A percentile compares a stretch with the other conserved stretches of the same genome.
phyloP scores from a whole-genome alignment of 306 rosid genomes.

The Castanea sativa region DNA sequence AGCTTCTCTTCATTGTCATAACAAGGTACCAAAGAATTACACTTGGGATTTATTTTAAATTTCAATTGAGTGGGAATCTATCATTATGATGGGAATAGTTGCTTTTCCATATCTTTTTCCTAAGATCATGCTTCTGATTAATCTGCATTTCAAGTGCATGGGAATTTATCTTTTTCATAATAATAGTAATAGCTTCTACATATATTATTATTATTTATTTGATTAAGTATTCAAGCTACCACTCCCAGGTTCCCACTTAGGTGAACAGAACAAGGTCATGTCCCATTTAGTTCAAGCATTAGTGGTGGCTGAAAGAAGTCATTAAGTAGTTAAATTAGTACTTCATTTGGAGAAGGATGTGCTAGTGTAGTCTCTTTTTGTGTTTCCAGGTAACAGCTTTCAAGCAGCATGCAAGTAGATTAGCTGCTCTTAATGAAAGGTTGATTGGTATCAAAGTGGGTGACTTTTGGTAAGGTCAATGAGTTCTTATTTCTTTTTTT shows the following conservation, averaged over 20 bases:
- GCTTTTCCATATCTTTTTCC: not conserved
- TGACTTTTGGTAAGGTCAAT: conserved; percentile 77
- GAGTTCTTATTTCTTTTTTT: conserved; percentile 16
- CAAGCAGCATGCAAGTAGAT: conserved; percentile 72
- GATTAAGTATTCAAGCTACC: too few species aligned
- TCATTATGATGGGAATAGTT: not conserved
- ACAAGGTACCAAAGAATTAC: not conserved
- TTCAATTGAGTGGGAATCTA: not conserved
- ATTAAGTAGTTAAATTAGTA: not conserved
- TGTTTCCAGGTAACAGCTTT: conserved; percentile 77
- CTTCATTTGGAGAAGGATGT: conserved; percentile 14
- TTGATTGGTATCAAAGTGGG: conserved; percentile 89
- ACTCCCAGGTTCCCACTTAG: too few species aligned
- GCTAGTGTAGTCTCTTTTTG: conserved; percentile 22
- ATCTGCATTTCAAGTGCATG: too few species aligned
- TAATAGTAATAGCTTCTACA: too few species aligned
- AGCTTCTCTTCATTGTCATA: not conserved
- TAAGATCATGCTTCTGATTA: not conserved
- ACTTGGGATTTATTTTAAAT: not conserved
- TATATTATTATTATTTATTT: too few species aligned
- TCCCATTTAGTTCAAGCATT: not conserved
- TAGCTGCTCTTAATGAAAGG: conserved; percentile 85
- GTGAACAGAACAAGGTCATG: too few species aligned
- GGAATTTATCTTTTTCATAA: too few species aligned
- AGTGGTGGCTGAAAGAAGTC: not conserved